Percentiles rank a stretch among this genome's conserved stretches.
These are phyloP conservation scores for Quercus gilva DNA, from an alignment of 306 rosid species.

Conservation along the genomic window DNA sequence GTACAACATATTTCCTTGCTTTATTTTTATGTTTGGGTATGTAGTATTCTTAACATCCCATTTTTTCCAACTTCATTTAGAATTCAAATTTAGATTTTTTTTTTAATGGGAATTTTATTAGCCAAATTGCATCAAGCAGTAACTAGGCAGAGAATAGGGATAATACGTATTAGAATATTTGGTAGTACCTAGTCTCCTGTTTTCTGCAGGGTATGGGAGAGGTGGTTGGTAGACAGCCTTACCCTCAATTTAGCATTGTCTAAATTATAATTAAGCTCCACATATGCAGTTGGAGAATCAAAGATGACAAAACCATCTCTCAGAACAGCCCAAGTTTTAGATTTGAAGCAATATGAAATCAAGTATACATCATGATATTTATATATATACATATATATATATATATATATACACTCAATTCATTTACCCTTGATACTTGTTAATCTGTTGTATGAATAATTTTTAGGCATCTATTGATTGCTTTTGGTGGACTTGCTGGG, in stretches of 20 bases:
- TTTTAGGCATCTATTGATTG: slow-evolving; percentile 80
- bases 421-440: slow-evolving; percentile 1
- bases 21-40: not conserved
- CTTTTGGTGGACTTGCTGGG: slow-evolving; percentile 99
- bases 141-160: too few species aligned
- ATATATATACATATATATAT: not conserved
- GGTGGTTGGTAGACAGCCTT: too few species aligned
- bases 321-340: not conserved
- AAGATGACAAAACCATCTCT: too few species aligned
- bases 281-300: too few species aligned
- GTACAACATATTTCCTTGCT: not conserved
- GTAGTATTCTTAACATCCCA: not conserved
- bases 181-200: too few species aligned
- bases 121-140: too few species aligned
- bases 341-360: slow-evolving; percentile 11
- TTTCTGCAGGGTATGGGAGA: too few species aligned
- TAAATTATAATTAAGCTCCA: too few species aligned
- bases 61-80: not conserved
- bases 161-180: too few species aligned
- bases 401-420: not conserved
- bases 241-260: too few species aligned
- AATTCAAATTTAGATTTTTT: not conserved
- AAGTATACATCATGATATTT: slow-evolving; percentile 1
- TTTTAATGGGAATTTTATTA: too few species aligned
- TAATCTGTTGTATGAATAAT: slow-evolving; percentile 14